Base-by-base conservation (phyloP, 2,329 filamentous ascomycete genomes). In the Venturia nashicola region DNA sequence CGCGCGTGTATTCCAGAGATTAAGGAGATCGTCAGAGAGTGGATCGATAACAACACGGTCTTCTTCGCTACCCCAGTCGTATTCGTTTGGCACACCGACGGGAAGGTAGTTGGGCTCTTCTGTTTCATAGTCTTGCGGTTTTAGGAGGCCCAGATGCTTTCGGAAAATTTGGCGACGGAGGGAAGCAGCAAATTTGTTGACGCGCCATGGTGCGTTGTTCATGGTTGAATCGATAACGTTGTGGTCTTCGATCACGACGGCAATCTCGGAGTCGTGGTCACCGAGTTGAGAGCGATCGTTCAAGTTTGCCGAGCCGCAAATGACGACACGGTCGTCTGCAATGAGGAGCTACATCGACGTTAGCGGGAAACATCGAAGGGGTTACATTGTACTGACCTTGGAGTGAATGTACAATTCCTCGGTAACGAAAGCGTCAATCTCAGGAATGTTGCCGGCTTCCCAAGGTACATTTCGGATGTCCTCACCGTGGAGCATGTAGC, bases 81-180 rank as follows among this genome's bases (percentile, higher is more conserved):
- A 81, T 9, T 75, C 67, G 67, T 86, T 86, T 6, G 80, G 43
- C 0, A 79, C 73, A 20, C 82, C 82, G 8, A 86, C 78, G 0
- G 83, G 83, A 66, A 82, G 76, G 68, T 77, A 85, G 71, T 86
- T 86, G 34, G 78, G 75, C 61, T 84, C 77, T 14, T 81, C 82
- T 7, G 73, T 76, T 64, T 91, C 83, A 65, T 87, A 80, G 20
- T 86, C 79, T 72, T 97, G 91, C 0, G 89, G 82, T 4, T 83
- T 86, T 11, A 96, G 80, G 9, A 96, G 81, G 54, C 93, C 93
- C 1, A 97, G 83, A 72, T 97, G 93, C 77, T 97, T 95, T 68
- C 92, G 86, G 85, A 90, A 96, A 67, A 97, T 84, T 72, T 91
- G 86, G 43, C 92, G 85, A 27, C 93, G 88, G 12, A 97, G 86